These are phyloP conservation scores for Saccharomycopsis sp. DNA, from an alignment of 805 yeast species.

Conservation along the genomic window DNA sequence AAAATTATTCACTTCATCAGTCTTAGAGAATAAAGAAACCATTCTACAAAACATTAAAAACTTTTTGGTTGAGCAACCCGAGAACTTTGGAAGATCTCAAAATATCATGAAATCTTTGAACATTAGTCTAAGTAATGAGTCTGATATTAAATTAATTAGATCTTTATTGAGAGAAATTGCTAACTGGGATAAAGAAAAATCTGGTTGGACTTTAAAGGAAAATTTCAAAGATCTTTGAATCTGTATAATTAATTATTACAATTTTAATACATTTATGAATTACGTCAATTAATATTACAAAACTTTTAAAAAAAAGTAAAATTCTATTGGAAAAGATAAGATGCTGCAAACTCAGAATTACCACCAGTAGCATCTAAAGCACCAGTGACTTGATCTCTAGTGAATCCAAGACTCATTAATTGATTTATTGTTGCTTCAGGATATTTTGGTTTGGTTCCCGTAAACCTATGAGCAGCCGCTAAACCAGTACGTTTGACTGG, in stretches of 20 bases:
- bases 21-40: slow-evolving; percentile 19
- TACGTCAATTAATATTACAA: neutral
- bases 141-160: slow-evolving; percentile 49
- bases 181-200: slow-evolving; percentile 45
- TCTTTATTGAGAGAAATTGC: slow-evolving; percentile 62
- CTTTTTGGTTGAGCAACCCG: slow-evolving; percentile 29
- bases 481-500: slow-evolving; percentile 10
- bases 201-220: slow-evolving; percentile 59
- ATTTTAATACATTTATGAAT: neutral
- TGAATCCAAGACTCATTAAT: slow-evolving; percentile 62
- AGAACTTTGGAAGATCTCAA: slow-evolving; percentile 36
- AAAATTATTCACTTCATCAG: neutral
- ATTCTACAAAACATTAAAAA: slow-evolving; percentile 29
- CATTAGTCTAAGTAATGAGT: slow-evolving; percentile 33
- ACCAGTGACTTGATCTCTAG: slow-evolving; percentile 45
- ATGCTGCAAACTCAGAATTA: slow-evolving; percentile 77
- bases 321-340: slow-evolving; percentile 34
- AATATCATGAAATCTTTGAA: slow-evolving; percentile 32
- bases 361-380: slow-evolving; percentile 66
- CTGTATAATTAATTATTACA: neutral
- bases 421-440: slow-evolving; percentile 33
- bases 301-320: neutral
- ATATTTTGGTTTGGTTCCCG: slow-evolving; percentile 12
- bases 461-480: slow-evolving; percentile 8
- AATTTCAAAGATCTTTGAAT: too few relatives aligned